Evolutionary conservation across 495 filamentous ascomycete genomes (phyloP).

Genomic region (Podospora anserina): DNA sequence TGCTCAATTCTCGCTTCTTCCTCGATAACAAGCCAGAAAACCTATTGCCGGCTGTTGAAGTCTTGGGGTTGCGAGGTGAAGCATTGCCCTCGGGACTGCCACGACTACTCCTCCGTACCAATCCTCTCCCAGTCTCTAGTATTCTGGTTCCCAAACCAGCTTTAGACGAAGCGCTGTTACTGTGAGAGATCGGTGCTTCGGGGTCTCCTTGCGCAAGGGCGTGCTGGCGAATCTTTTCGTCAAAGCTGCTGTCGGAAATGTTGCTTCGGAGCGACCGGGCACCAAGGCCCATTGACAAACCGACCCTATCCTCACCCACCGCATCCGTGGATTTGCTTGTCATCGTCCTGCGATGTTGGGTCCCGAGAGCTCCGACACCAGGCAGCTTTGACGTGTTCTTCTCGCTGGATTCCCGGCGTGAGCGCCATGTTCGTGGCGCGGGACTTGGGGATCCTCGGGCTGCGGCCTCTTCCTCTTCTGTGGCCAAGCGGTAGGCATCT

Average conservation of each 20-base stretch:
- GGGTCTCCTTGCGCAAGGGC: slow-evolving; percentile 15
- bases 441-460: slow-evolving; percentile 48
- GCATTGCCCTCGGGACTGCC: slow-evolving; percentile 27
- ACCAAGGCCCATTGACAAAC: slow-evolving; percentile 15
- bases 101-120: slow-evolving; percentile 38
- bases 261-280: slow-evolving; percentile 22
- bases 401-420: slow-evolving; percentile 29
- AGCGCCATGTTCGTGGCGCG: slow-evolving; percentile 40
- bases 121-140: slow-evolving; percentile 33
- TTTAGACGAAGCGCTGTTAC: slow-evolving; percentile 33
- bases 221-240: slow-evolving; percentile 31
- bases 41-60: slow-evolving; percentile 19
- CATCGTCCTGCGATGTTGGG: slow-evolving; percentile 3
- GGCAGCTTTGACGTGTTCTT: slow-evolving; percentile 21
- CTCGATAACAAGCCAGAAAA: slow-evolving; percentile 27
- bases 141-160: slow-evolving; percentile 31
- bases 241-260: slow-evolving; percentile 30
- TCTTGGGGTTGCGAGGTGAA: slow-evolving; percentile 15
- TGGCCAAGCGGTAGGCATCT: slow-evolving; percentile 44
- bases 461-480: slow-evolving; percentile 40
- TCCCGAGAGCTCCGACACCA: slow-evolving; percentile 10
- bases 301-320: slow-evolving; percentile 16
- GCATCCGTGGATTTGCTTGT: slow-evolving; percentile 2
- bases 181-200: slow-evolving; percentile 28
- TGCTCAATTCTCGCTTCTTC: slow-evolving; percentile 19